Evolutionary conservation across 495 filamentous ascomycete species (phyloP).

Genomic region (Penicillium malachiteum): DNA sequence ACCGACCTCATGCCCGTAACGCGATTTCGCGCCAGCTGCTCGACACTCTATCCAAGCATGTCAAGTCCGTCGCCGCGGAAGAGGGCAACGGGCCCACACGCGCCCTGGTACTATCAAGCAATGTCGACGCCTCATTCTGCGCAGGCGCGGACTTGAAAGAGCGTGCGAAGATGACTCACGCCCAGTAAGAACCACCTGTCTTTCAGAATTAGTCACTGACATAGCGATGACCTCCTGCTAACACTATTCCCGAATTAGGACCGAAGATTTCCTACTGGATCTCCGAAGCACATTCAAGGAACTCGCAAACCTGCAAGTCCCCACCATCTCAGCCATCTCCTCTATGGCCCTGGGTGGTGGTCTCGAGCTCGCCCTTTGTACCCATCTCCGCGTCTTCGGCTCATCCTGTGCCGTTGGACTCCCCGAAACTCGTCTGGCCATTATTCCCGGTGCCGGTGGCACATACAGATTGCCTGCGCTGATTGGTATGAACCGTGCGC

Average conservation of each 20-base stretch:
- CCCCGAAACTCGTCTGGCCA: slow-evolving; percentile 87
- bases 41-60: slow-evolving; percentile 62
- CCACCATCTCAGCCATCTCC: slow-evolving; percentile 82
- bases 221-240: not conserved
- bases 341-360: slow-evolving; percentile 86
- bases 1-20: slow-evolving; percentile 81
- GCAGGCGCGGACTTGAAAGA: slow-evolving; percentile 95
- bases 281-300: slow-evolving; percentile 70
- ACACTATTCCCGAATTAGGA: slow-evolving; percentile 45
- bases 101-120: slow-evolving; percentile 75
- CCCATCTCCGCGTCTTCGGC: slow-evolving; percentile 79
- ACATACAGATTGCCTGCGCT: slow-evolving; percentile 79
- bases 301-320: slow-evolving; percentile 72
- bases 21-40: slow-evolving; percentile 82
- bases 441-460: slow-evolving; percentile 92
- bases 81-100: slow-evolving; percentile 64
- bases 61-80: slow-evolving; percentile 67
- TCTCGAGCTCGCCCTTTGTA: slow-evolving; percentile 84
- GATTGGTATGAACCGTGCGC: slow-evolving; percentile 70
- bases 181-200: slow-evolving; percentile 52
- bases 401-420: slow-evolving; percentile 73
- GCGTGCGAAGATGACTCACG: slow-evolving; percentile 65
- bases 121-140: slow-evolving; percentile 80
- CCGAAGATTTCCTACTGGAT: slow-evolving; percentile 67
- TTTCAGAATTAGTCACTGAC: not conserved